Base-by-base conservation (phyloP, 441 rosid genomes). In the Flueggea neowawraea region DNA sequence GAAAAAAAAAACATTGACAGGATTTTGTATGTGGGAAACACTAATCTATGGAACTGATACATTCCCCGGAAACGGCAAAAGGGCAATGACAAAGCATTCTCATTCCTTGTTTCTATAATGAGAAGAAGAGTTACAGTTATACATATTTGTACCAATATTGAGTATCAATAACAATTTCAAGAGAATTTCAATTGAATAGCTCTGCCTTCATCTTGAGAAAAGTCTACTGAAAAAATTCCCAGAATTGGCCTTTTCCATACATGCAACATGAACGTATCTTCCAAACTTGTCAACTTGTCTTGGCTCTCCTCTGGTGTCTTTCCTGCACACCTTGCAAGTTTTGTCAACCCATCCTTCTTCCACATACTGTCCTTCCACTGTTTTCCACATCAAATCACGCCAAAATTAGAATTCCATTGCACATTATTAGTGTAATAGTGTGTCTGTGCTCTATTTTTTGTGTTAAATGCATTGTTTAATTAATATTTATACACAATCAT, bases 331-430 rank as follows among this genome's bases (percentile, higher is more conserved):
- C 72, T 79, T 90, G 84, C 98, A 90, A 15, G 95, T 87, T 74
- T 87, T 94, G 84, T 90, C 97, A 11, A 93, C 95, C 98, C 98
- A 93, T 7, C 98, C 96, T 31, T 93, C 96, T 69, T 93, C 98
- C 57, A 90, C 96, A 55, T 88, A 93, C 58, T 87, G 45, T 44
- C 98, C 97, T 58, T 93, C 95, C 83, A 93, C 97, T 90, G 45
- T 36, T 68, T 66, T 59, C 64, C 49, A 12, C 6, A 32, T 7
- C 52, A 2, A 54, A 52, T 0, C 6, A 11, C 31, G 31, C n/a
- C 56, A 53, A 17, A 4, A 10, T 10, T n/a, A 14, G 10, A 4
- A 7, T 15, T 8, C 10, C 16, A 28, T 28, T 12, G 12, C 15
- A 44, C 51, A 54, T 14, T n/a, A 10, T 32, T 52, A 33, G 14